Evolutionary conservation across 202 grass and related monocot species (phyloP), one percentile per base, ranked within the genome.

Genomic region (Digitaria exilis): DNA sequence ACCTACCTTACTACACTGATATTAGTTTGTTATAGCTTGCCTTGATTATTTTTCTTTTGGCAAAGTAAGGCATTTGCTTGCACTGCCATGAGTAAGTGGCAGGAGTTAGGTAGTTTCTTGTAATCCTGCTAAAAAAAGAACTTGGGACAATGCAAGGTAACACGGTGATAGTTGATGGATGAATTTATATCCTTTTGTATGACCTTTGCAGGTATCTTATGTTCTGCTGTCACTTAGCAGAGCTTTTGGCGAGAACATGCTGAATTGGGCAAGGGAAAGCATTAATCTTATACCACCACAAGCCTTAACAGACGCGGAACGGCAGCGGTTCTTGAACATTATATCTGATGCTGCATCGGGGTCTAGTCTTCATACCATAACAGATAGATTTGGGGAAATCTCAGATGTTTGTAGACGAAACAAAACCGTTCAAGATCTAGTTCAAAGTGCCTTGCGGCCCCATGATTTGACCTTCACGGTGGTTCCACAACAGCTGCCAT

Each of bases 391-490:
- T 48, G 91, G 84, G 34, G 96, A 99, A 81, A 87, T 99, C 64
- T 99, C 96, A 73, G 93, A 94, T 68, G 96, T 99, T 65, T 96
- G 96, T 81, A 85, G 89, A 58, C 82, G 96, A 68, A 99, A 96
- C 73, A 88, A 87, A 76, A 85, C 91, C 4, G 93, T 99, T 44
- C 93, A 99, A 83, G 96, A 96, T 43, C 85, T 96, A 10, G 93
- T 96, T 73, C 93, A 99, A 82, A 88, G 86, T 81, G 89, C 93
- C 82, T 84, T 99, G 77, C 90, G 86, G 85, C 96, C 96, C 79
- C 96, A 92, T 46, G 96, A 99, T 30, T 82, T 91, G 39, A 84
- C 76, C 66, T 92, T 96, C 37, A 79, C 72, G 3, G 22, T 84
- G 29, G 87, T 78, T 61, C 69, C 85, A 2, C 86, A 56, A 35